Percentiles rank a stretch among this genome's conserved stretches.
Evolutionary conservation across 129 eudicot species (phyloP).

Genomic region (Flaveria sonorensis): DNA sequence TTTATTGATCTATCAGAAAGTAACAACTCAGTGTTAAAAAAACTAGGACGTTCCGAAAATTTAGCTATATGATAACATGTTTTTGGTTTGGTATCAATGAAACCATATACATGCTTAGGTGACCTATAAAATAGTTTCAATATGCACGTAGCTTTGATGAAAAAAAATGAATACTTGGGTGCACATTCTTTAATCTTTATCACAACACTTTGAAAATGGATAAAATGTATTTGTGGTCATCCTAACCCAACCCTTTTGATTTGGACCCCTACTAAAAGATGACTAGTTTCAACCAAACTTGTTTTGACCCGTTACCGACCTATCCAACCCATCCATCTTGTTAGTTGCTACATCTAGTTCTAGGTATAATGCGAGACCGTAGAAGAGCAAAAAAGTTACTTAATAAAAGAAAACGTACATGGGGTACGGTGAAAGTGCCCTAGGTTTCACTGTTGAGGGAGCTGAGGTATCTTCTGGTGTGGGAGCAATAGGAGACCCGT

Average conservation of each 20-base stretch:
- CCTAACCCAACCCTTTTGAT: neutral
- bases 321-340: neutral
- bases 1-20: neutral
- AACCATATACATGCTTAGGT: neutral
- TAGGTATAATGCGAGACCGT: neutral
- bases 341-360: neutral
- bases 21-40: neutral
- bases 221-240: neutral
- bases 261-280: neutral
- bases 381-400: neutral
- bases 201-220: neutral
- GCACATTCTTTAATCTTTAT: neutral
- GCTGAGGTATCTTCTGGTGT: slow-evolving; percentile 30
- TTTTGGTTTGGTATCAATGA: neutral
- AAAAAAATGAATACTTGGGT: neutral
- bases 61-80: neutral
- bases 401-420: slow-evolving; percentile 42
- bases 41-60: neutral
- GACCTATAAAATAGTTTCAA: neutral
- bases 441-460: slow-evolving; percentile 39
- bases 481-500: slow-evolving; percentile 41
- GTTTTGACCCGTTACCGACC: neutral
- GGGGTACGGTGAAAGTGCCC: slow-evolving; percentile 73
- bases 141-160: neutral
- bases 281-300: neutral